These are phyloP conservation scores for Coelastrella sp. DNA, from an alignment of 139 green algal species.

Conservation along the genomic window DNA sequence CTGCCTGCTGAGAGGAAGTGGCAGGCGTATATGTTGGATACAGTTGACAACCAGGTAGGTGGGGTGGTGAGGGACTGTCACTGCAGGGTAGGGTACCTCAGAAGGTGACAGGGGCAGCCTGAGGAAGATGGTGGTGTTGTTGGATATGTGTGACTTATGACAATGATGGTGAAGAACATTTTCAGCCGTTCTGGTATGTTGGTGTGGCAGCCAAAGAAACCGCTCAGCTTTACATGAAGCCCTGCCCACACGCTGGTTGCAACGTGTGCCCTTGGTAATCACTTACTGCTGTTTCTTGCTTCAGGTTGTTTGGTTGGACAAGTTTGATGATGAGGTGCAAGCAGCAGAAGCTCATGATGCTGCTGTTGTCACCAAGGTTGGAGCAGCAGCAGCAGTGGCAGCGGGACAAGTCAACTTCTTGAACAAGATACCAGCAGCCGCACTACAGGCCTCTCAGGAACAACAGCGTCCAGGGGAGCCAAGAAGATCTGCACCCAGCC, in stretches of 20 bases:
- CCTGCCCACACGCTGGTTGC: background rate
- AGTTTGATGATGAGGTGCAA: background rate
- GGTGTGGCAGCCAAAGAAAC: no score
- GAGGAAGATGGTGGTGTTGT: no score
- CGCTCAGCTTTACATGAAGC: no score
- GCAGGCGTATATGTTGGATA: constrained; percentile 24
- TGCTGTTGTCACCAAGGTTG: background rate
- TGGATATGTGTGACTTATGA: no score
- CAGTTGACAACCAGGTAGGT: background rate
- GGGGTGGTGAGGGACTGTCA: background rate
- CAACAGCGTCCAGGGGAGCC: constrained; percentile 6
- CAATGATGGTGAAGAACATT: no score
- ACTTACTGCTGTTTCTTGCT: background rate
- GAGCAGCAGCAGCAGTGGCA: constrained; percentile 9
- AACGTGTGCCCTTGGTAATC: background rate
- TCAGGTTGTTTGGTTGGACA: constrained; percentile 38
- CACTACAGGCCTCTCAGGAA: background rate
- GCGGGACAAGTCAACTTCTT: constrained; percentile 21
- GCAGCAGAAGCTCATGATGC: constrained; percentile 21
- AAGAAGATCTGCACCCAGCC: background rate
- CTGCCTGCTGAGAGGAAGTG: constrained; percentile 2
- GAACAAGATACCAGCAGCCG: background rate
- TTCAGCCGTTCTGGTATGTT: no score
- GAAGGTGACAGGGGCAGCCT: no score
- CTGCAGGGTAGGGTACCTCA: no score